Evolutionary conservation across 2,329 filamentous ascomycete genomes (phyloP), one percentile per base, ranked within the genome.

Genomic region (Xylaria sp.): DNA sequence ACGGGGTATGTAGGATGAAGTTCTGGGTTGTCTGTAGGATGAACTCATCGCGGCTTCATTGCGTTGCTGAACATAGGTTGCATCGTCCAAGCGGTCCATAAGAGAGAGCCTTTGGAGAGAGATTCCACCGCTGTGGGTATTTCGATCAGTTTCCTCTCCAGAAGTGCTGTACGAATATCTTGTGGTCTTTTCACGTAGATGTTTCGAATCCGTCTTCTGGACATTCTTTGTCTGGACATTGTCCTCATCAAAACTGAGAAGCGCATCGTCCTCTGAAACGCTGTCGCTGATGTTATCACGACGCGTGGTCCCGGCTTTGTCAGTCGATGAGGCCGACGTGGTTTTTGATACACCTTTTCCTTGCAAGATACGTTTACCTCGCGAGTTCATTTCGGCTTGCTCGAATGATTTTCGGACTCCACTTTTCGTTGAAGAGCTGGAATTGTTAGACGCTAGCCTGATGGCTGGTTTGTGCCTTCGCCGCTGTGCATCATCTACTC

Each of bases 391-490:
- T 11, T 62, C 68, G 50, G 68, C 68, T 9, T 65, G 65, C 1
- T 57, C 65, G 35, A 63, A 69, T n/a, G 64, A 68, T 19, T 71
- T 67, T 11, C 47, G 19, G 19, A 62, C 8, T 4, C 23, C 23
- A 30, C 23, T 30, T 30, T 30, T 30, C 23, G 23, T 5, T 4
- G 23, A 30, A 30, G 23, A 30, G 23, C 23, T 30, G 6, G 47
- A 34, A 52, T 54, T 35, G 7, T 47, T 39, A 16, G 55, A 11
- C 34, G 8, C 19, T 9, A 19, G 34, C 7, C 7, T 30, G 23
- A 5, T 30, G 23, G 23, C 23, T 30, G 23, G 57, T 16, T 5
- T 16, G 30, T 55, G 18, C 35, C 47, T 52, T 23, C 61, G 57
- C 13, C 51, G 51, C 23, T 11, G 63, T 50, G 47, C 60, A 57